These are phyloP conservation scores for Ogataea degrootiae DNA, from an alignment of 805 yeast genomes.

Conservation along the genomic window DNA sequence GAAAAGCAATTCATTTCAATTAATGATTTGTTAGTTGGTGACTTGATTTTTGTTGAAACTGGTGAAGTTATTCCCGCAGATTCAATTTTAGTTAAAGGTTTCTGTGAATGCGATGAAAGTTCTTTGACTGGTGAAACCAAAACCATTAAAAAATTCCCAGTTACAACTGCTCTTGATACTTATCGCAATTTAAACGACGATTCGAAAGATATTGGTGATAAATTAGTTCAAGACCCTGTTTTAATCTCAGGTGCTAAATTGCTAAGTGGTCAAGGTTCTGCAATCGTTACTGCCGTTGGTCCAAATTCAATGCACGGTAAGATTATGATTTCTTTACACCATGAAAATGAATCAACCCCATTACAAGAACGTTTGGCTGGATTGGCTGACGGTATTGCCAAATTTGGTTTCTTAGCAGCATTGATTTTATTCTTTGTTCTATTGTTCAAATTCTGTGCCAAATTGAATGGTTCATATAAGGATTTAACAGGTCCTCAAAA, in stretches of 20 bases:
- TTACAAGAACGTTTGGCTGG: slow-evolving; percentile 74
- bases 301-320: slow-evolving; percentile 84
- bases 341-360: slow-evolving; percentile 83
- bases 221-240: slow-evolving; percentile 65
- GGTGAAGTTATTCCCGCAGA: slow-evolving; percentile 96
- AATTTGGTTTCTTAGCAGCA: slow-evolving; percentile 86
- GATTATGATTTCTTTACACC: slow-evolving; percentile 75
- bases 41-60: slow-evolving; percentile 73
- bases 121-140: slow-evolving; percentile 92
- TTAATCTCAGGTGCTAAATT: slow-evolving; percentile 89
- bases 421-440: slow-evolving; percentile 73
- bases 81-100: slow-evolving; percentile 67
- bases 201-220: slow-evolving; percentile 34
- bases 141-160: slow-evolving; percentile 66
- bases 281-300: slow-evolving; percentile 89
- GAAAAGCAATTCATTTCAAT: slow-evolving; percentile 64
- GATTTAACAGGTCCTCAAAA: slow-evolving; percentile 58
- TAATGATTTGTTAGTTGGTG: slow-evolving; percentile 81
- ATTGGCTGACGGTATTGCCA: slow-evolving; percentile 92
- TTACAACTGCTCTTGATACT: slow-evolving; percentile 35
- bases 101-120: slow-evolving; percentile 85
- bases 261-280: slow-evolving; percentile 80
- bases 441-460: slow-evolving; percentile 67
- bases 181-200: slow-evolving; percentile 14
- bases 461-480: slow-evolving; percentile 44